Conservation (phyloP, 1,284 basidiomycete species). For the Stereum hirsutum region DNA sequence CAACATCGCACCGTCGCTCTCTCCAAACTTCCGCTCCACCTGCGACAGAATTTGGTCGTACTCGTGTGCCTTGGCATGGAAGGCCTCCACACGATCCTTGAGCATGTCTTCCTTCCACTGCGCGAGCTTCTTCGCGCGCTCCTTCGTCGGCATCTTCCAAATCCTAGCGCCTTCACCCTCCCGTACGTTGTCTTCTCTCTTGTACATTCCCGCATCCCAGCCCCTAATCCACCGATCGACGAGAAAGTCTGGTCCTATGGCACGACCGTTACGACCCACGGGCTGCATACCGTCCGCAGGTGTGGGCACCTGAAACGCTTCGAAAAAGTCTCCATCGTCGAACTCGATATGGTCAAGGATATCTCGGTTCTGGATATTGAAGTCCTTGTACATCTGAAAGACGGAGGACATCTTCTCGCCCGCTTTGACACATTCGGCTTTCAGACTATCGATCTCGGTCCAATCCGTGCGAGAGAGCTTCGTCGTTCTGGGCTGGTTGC, state of each 20-base stretch:
- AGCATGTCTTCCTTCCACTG: neutral
- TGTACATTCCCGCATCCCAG: neutral
- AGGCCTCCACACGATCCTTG: conserved; percentile 12
- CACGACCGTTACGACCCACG: neutral
- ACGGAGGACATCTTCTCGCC: conserved; percentile 14
- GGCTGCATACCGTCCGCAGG: neutral
- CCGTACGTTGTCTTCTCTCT: neutral
- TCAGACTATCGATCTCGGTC: conserved; percentile 28
- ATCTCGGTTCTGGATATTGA: neutral
- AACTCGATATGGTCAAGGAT: conserved; percentile 24
- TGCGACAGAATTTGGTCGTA: conserved; percentile 33
- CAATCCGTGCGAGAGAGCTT: conserved; percentile 23
- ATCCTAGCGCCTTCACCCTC: neutral
- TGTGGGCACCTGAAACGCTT: neutral
- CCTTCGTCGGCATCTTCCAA: neutral
- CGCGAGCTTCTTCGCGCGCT: neutral
- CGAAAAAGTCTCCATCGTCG: conserved; percentile 26
- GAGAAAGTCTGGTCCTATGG: neutral
- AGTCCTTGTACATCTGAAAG: neutral
- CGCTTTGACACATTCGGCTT: conserved; percentile 16
- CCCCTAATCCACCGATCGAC: neutral
- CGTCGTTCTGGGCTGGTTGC: conserved; percentile 19
- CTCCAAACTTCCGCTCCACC: conserved; percentile 26
- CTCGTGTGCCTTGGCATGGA: conserved; percentile 25
- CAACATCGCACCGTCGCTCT: conserved; percentile 28